Base-by-base conservation (phyloP, 441 rosid genomes). In the Erodium moschatum region DNA sequence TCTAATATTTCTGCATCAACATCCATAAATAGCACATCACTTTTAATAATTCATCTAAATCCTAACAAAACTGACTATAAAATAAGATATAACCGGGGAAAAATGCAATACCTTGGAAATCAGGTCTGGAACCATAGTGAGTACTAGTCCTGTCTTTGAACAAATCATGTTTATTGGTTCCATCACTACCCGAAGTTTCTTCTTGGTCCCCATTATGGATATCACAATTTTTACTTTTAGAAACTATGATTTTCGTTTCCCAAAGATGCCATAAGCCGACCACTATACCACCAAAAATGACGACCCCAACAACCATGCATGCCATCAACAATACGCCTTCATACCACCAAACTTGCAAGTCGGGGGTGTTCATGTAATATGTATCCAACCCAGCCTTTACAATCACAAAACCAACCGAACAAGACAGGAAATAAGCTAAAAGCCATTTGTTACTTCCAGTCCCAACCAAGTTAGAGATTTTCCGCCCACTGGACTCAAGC, bases 381-480 rank as follows among this genome's bases (percentile, higher is more conserved):
- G 77, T 69, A 69, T 89, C 76, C 75, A 85, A 7, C 64, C 87
- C 58, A 33, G 84, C 81, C 65, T 82, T 72, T 73, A 77, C 65
- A 67, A 80, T 16, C 38, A 81, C 64, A 71, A 92, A 87, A 5
- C 98, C 97, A 48, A 87, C 63, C 5, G 85, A 81, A n/a, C 89
- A 85, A 18, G 76, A 21, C 4, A 84, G 42, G 15, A 90, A 69
- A 54, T 92, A 90, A 7, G 87, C 74, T 40, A 93, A 96, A 18
- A 89, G 80, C 97, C 98, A 88, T 48, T 85, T 68, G 33, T 70
- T 78, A 71, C 86, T 81, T 35, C 92, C 96, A 8, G 92, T 90
- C 35, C 96, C 96, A 64, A 87, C 97, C 78, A 92, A 75, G 48
- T 80, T 82, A 0, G 93, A 87, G 84, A 90, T 88, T 52, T n/a